A percentile compares a stretch with the other conserved stretches of the same genome.
Evolutionary conservation across 495 filamentous ascomycete species (phyloP).

Genomic region (Daldinia grandis): DNA sequence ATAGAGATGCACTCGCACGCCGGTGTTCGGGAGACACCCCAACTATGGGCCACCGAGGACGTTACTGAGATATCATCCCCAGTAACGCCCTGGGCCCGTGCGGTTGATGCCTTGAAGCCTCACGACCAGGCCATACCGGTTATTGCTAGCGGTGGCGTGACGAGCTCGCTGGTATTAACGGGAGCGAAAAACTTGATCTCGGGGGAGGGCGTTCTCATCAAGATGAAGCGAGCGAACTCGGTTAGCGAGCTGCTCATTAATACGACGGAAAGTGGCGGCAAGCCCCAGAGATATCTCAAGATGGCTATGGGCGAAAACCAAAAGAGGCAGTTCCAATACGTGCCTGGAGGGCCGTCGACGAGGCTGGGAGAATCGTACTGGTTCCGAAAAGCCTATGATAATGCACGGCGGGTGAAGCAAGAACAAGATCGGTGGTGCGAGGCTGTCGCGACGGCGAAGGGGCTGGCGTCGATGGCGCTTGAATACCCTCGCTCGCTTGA

Average conservation of each 20-base stretch:
- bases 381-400: slow-evolving; percentile 58
- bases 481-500: slow-evolving; percentile 55
- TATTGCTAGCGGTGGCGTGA: slow-evolving; percentile 64
- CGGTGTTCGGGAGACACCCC: slow-evolving; percentile 42
- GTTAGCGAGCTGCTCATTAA: slow-evolving; percentile 61
- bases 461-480: background rate
- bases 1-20: slow-evolving; percentile 66
- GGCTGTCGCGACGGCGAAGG: slow-evolving; percentile 40
- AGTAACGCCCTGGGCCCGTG: slow-evolving; percentile 58
- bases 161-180: slow-evolving; percentile 62
- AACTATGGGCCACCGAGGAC: slow-evolving; percentile 43
- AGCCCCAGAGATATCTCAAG: slow-evolving; percentile 62
- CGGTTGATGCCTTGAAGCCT: slow-evolving; percentile 58
- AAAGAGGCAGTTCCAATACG: slow-evolving; percentile 51
- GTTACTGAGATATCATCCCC: slow-evolving; percentile 51
- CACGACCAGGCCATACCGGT: slow-evolving; percentile 54
- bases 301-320: slow-evolving; percentile 69
- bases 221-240: slow-evolving; percentile 50
- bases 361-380: slow-evolving; percentile 35
- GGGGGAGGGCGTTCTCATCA: slow-evolving; percentile 62
- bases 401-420: slow-evolving; percentile 52
- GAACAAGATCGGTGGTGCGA: slow-evolving; percentile 60
- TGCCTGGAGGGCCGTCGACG: slow-evolving; percentile 36
- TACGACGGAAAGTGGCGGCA: slow-evolving; percentile 47
- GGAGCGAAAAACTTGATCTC: slow-evolving; percentile 65